Percentiles rank a stretch among this genome's conserved stretches.
phyloP scores from a whole-genome alignment of 2,329 filamentous ascomycete species.

The Hymenotorrendiella dingleyae region DNA sequence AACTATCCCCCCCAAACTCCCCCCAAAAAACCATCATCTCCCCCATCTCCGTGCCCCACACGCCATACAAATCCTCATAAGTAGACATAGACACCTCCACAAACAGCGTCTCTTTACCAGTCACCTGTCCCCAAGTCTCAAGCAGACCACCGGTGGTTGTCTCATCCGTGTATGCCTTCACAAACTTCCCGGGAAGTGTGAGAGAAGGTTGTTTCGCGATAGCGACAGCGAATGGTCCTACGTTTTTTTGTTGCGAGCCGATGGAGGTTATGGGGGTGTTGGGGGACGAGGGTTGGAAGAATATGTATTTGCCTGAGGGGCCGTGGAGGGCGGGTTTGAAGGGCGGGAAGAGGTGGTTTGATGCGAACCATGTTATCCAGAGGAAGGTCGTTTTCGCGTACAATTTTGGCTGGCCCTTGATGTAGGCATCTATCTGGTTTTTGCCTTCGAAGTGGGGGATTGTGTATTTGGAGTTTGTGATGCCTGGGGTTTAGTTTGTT shows the following conservation, averaged over 20 bases:
- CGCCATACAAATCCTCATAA: conserved; percentile 14
- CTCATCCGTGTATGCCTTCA: conserved; percentile 26
- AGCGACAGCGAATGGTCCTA: conserved; percentile 31
- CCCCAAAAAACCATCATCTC: conserved; percentile 30
- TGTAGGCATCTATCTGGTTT: conserved; percentile 30
- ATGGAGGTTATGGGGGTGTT: conserved; percentile 27
- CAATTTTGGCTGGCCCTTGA: conserved; percentile 29
- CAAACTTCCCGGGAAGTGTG: conserved; percentile 27
- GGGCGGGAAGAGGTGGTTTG: conserved; percentile 29
- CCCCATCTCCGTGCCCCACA: conserved; percentile 28
- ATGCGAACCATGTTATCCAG: conserved; percentile 33
- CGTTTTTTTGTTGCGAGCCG: conserved; percentile 30
- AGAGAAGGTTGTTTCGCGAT: conserved; percentile 30
- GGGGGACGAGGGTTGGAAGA: conserved; percentile 24
- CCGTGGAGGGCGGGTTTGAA: conserved; percentile 25
- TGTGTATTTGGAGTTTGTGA: conserved; percentile 33
- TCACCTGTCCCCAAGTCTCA: conserved; percentile 14
- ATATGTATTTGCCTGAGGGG: conserved; percentile 26
- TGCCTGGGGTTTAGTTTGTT: conserved; percentile 22
- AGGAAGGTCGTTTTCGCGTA: conserved; percentile 37
- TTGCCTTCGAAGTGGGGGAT: conserved; percentile 35
- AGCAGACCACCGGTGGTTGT: conserved; percentile 19
- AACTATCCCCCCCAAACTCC: conserved; percentile 30
- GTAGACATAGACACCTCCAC: conserved; percentile 24
- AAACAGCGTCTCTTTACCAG: conserved; percentile 19